Conservation (phyloP, 371 early-diverging fungal genomes). For the Mycotypha africana region DNA sequence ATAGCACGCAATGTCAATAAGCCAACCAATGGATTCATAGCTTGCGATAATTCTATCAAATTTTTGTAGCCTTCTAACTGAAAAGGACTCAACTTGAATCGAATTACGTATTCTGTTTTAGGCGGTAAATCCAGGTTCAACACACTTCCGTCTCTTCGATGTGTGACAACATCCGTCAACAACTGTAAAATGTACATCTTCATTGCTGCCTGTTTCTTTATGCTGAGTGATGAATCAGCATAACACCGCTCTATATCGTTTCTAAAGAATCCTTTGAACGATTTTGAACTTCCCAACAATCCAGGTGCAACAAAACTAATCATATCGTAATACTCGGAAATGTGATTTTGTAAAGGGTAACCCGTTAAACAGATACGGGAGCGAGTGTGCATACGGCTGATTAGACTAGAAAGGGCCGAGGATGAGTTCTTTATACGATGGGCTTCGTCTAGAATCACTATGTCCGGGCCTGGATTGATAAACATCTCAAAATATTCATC, state of each 20-base stretch:
- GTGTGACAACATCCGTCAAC: constrained; percentile 6
- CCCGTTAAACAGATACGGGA: constrained; percentile 82
- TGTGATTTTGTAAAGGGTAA: constrained; percentile 83
- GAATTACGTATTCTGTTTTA: constrained; percentile 69
- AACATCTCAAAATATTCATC: constrained; percentile 27
- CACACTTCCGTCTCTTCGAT: constrained; percentile 44
- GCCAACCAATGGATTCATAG: constrained; percentile 4
- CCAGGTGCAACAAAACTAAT: constrained; percentile 66
- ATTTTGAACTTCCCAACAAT: constrained; percentile 47
- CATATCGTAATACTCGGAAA: constrained; percentile 67
- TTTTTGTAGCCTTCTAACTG: constrained; percentile 51
- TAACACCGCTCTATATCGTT: constrained; percentile 63
- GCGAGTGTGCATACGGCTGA: constrained; percentile 45
- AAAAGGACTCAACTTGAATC: constrained; percentile 47
- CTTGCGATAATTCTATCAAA: neutral
- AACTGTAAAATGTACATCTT: constrained; percentile 14
- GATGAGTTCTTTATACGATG: constrained; percentile 74
- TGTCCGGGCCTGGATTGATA: constrained; percentile 57
- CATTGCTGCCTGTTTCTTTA: constrained; percentile 25
- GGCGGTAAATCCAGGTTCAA: constrained; percentile 54
- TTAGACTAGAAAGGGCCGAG: constrained; percentile 33
- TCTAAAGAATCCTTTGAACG: constrained; percentile 56
- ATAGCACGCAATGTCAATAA: constrained; percentile 40
- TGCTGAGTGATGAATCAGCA: constrained; percentile 48
- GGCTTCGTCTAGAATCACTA: constrained; percentile 83